Conservation (phyloP, 2,329 filamentous ascomycete genomes). For the Aspergillus flavus region DNA sequence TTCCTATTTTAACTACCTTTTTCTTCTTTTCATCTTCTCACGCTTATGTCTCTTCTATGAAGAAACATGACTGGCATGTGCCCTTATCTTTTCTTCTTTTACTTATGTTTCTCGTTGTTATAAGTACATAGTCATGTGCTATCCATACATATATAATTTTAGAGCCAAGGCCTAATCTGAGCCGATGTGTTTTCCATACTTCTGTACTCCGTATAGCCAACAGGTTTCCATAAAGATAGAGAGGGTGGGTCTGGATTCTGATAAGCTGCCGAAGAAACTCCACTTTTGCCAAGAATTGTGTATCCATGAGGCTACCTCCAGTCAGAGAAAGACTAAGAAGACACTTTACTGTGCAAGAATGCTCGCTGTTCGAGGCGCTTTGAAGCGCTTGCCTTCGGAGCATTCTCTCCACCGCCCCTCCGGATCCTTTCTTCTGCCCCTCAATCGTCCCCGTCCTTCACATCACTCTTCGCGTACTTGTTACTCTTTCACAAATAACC, state of each 20-base stretch:
- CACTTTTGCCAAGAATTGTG: constrained; percentile 20
- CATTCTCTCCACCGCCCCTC: constrained; percentile 23
- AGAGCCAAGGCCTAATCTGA: no score
- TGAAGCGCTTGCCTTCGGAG: constrained; percentile 25
- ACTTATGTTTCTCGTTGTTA: not conserved
- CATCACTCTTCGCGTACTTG: constrained; percentile 15
- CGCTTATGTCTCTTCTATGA: not conserved
- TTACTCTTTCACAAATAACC: constrained; percentile 21
- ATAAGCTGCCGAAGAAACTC: constrained; percentile 5
- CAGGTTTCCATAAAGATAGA: no score
- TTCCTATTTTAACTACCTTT: not conserved
- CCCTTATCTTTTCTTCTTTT: not conserved
- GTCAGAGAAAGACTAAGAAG: not conserved
- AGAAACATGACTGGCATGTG: not conserved
- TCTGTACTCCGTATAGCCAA: no score
- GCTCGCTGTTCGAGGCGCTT: constrained; percentile 25
- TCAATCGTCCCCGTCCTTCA: constrained; percentile 16
- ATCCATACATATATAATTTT: constrained; percentile 6
- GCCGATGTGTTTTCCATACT: no score
- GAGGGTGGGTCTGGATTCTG: not conserved
- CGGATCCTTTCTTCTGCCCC: constrained; percentile 15
- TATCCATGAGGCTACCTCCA: not conserved
- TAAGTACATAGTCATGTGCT: constrained; percentile 12
- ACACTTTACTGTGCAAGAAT: constrained; percentile 11
- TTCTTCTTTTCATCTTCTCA: not conserved